A percentile compares a stretch with the other conserved stretches of the same genome.
These are phyloP conservation scores for Fagus crenata DNA, from an alignment of 306 rosid species.

Conservation along the genomic window DNA sequence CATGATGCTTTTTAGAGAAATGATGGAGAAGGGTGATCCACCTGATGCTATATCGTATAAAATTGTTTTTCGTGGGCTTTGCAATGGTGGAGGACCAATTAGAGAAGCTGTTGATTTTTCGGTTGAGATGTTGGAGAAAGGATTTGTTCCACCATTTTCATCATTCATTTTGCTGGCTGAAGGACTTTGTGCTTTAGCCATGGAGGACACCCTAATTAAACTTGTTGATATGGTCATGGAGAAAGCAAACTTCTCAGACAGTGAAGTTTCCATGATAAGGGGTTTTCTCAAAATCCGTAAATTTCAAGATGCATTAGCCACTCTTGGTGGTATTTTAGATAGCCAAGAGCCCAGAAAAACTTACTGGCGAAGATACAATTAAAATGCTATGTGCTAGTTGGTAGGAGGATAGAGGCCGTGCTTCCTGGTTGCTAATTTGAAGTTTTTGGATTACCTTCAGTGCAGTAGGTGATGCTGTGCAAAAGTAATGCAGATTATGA, in stretches of 20 bases:
- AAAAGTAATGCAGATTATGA: constrained; percentile 6
- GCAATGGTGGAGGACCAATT: constrained; percentile 87
- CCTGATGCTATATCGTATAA: constrained; percentile 75
- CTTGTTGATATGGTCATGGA: constrained; percentile 73
- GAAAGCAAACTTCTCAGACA: constrained; percentile 56
- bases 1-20: constrained; percentile 85
- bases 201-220: constrained; percentile 69
- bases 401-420: not conserved
- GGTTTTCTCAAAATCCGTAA: constrained; percentile 78
- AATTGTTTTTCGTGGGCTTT: constrained; percentile 82
- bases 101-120: constrained; percentile 83
- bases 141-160: constrained; percentile 62
- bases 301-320: constrained; percentile 78
- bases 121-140: constrained; percentile 74
- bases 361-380: constrained; percentile 32
- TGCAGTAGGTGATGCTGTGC: constrained; percentile 5
- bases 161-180: constrained; percentile 77
- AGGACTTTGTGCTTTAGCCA: constrained; percentile 79
- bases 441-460: constrained; percentile 2
- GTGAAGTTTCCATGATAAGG: constrained; percentile 61
- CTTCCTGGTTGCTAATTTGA: not conserved
- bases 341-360: constrained; percentile 48
- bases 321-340: constrained; percentile 65
- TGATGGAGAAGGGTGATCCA: constrained; percentile 73
- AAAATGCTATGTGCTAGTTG: not conserved